Conservation (phyloP, 352 stramenopile species). For the Phytophthora pini region DNA sequence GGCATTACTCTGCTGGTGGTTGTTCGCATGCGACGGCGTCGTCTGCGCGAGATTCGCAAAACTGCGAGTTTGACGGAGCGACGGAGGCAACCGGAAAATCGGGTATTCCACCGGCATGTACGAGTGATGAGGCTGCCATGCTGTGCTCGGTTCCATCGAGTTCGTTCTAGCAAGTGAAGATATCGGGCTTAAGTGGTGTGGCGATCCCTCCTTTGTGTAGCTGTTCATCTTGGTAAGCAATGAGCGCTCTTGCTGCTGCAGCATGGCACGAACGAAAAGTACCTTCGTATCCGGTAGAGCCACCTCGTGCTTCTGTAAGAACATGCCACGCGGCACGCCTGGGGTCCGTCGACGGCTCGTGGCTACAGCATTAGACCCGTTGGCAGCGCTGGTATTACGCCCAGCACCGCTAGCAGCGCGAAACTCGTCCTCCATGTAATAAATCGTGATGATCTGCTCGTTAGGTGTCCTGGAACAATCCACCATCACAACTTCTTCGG, state of each 20-base stretch:
- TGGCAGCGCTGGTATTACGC: conserved; percentile 18
- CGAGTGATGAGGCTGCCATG: conserved; percentile 50
- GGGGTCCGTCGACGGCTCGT: conserved; percentile 42
- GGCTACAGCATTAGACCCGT: conserved; percentile 28
- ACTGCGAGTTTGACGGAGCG: conserved; percentile 46
- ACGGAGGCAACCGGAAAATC: conserved; percentile 66
- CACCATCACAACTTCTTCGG: conserved; percentile 83
- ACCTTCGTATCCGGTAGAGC: conserved; percentile 76
- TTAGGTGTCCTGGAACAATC: conserved; percentile 51
- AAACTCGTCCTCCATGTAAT: conserved; percentile 83
- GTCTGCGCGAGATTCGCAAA: conserved; percentile 39
- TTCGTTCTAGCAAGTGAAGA: conserved; percentile 41
- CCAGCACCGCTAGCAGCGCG: conserved; percentile 34
- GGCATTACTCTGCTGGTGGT: conserved; percentile 12
- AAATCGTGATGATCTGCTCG: conserved; percentile 56
- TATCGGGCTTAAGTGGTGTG: conserved; percentile 29
- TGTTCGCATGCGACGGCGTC: conserved; percentile 18
- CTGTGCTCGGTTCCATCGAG: conserved; percentile 50
- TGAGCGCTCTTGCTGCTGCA: conserved; percentile 86
- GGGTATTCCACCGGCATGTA: conserved; percentile 60
- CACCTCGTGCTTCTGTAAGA: conserved; percentile 82
- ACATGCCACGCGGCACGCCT: conserved; percentile 60
- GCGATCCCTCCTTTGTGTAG: conserved; percentile 29
- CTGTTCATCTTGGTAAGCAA: conserved; percentile 71
- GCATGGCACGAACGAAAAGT: conserved; percentile 84